A percentile compares a stretch with the other conserved stretches of the same genome.
Conservation (phyloP, 139 green algal genomes). For the Chlamydomonas schloesseri region DNA sequence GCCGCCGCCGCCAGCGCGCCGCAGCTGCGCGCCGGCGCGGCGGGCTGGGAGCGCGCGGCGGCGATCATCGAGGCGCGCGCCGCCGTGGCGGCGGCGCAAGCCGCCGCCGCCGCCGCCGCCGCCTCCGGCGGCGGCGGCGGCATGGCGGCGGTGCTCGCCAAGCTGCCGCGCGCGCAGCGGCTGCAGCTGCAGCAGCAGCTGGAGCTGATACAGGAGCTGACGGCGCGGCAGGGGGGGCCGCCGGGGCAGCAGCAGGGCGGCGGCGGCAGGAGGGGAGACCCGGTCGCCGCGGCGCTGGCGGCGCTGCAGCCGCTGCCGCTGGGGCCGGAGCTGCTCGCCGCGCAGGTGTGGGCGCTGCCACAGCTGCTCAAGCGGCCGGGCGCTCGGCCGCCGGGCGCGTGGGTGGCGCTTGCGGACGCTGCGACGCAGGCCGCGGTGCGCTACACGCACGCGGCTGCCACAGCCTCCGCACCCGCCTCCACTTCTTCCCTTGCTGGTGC, state of each 20-base stretch:
- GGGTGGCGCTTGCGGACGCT: not conserved
- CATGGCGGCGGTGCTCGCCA: not conserved
- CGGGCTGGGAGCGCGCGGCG: not conserved
- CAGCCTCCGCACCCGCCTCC: no score
- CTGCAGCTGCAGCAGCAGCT: not conserved
- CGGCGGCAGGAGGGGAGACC: no score
- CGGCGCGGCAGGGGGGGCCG: not conserved
- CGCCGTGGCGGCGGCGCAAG: not conserved
- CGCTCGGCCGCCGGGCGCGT: not conserved
- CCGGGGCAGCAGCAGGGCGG: no score
- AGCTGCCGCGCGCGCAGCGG: not conserved
- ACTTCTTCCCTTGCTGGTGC: no score
- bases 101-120: no score
- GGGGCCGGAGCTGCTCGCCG: not conserved
- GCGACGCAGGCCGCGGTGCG: not conserved
- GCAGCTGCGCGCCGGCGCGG: not conserved
- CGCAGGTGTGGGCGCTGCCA: not conserved
- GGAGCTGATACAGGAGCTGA: not conserved
- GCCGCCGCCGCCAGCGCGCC: not conserved
- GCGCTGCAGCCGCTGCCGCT: not conserved
- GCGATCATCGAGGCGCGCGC: conserved; percentile 6
- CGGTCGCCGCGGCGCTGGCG: no score
- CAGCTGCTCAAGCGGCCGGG: not conserved
- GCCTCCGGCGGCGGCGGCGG: not conserved
- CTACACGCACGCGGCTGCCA: not conserved